Conservation (phyloP, 345 rosid genomes). For the Arabidopsis thaliana region DNA sequence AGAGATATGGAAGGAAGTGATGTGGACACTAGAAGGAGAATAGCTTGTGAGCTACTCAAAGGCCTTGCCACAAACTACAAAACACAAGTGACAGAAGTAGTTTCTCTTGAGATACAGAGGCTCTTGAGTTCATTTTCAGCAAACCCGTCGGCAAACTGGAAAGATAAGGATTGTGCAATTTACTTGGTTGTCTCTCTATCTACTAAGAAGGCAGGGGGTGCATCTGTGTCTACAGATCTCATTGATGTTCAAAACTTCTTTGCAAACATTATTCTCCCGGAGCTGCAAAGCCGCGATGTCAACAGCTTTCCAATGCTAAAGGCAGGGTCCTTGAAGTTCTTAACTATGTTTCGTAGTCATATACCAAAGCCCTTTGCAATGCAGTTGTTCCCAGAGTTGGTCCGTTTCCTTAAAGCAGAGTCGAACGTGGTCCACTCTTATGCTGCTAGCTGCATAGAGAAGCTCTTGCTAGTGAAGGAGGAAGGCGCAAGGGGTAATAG, state of each 20-base stretch:
- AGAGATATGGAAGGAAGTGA: conserved; percentile 99
- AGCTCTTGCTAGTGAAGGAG: conserved; percentile 92
- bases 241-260: conserved; percentile 89
- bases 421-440: conserved; percentile 97
- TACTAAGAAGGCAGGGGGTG: conserved; percentile 79
- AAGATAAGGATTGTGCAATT: conserved; percentile 96
- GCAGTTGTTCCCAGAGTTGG: conserved; percentile 73
- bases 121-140: conserved; percentile 63
- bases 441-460: conserved; percentile 95
- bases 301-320: conserved; percentile 88
- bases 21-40: conserved; percentile 95
- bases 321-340: conserved; percentile 93
- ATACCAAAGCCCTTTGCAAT: conserved; percentile 72
- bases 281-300: conserved; percentile 77
- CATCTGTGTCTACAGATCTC: conserved; percentile 82
- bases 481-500: conserved; percentile 69
- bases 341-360: conserved; percentile 77
- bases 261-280: conserved; percentile 73
- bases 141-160: conserved; percentile 86
- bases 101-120: conserved; percentile 80
- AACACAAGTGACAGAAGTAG: conserved; percentile 64
- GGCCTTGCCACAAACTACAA: conserved; percentile 91
- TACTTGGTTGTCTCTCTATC: conserved; percentile 93
- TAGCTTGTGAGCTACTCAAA: conserved; percentile 94
- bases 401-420: conserved; percentile 76